Evolutionary conservation across 257 asterid species (phyloP), one percentile per base, ranked within the genome.

Genomic region (Fraxinus anomala): DNA sequence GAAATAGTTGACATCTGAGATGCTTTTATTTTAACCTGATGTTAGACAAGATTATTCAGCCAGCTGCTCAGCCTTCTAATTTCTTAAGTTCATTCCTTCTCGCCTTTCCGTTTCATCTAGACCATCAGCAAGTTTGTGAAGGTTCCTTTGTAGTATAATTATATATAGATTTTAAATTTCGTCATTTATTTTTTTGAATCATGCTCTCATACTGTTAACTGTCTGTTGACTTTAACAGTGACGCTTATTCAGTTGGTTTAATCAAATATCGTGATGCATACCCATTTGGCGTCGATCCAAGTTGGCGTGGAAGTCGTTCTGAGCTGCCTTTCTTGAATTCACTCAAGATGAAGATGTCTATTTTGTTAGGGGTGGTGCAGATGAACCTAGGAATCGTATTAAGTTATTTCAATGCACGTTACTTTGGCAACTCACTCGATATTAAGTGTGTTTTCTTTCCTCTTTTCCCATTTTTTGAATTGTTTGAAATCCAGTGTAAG

Each of bases 271-370:
- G 83, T 73, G 97, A 88, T 78, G 77, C 97, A 42, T 94, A 92
- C 88, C 98, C 98, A 49, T 94, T 94, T 85, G 98, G 98, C 30
- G 98, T 92, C 67, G 98, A 94, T 88, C 98, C 98, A 73, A 89
- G 95, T 83, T 94, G 98, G 98, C 90, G 97, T 54, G 98, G 98
- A 67, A 92, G 96, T 83, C 97, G 97, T 75, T 82, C 97, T 66
- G 98, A 94, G 91, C 87, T 94, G 77, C 97, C 98, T 80, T 94
- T 94, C 88, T 86, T 92, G 86, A 94, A 94, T 84, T 94, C 98
- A 66, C 90, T 94, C 47, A 94, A 94, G 89, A 92, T 94, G 98
- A 94, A 94, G 86, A 84, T 94, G 91, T 94, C 98, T 3, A 91
- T 94, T 79, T 85, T 94, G 91, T 83, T 94, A 72, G 98, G 98